Percentiles rank a stretch among this genome's conserved stretches.
phyloP scores from a whole-genome alignment of 352 stramenopile species.

The Salisapilia sapeloensis region DNA sequence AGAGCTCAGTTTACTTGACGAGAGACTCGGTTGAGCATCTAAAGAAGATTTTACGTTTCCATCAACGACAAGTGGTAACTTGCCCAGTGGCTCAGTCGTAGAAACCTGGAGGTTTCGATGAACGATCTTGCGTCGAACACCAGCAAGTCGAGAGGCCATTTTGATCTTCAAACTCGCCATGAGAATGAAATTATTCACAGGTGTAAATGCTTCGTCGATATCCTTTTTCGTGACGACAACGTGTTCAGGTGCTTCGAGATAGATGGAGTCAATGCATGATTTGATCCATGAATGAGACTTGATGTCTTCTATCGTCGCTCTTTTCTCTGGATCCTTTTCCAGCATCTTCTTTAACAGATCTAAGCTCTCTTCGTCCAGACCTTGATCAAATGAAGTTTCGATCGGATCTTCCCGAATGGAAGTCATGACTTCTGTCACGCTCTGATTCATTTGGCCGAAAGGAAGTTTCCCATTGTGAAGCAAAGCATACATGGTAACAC shows the following conservation, averaged over 20 bases:
- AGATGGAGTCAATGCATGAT: background rate
- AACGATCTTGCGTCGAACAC: constrained; percentile 7
- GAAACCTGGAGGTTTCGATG: background rate
- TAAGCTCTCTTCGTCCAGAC: constrained; percentile 26
- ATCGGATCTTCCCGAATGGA: constrained; percentile 44
- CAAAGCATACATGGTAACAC: constrained; percentile 62
- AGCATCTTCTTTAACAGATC: constrained; percentile 25
- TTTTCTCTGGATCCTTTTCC: constrained; percentile 30
- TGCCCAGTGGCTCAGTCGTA: no score
- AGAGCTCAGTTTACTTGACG: no score
- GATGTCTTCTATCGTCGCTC: constrained; percentile 37
- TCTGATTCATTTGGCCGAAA: constrained; percentile 36
- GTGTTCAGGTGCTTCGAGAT: background rate
- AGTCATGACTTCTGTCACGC: constrained; percentile 48
- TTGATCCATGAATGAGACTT: constrained; percentile 31
- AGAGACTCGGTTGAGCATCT: no score
- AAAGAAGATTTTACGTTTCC: constrained; percentile 20
- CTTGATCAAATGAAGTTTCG: no score
- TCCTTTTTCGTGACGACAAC: constrained; percentile 39
- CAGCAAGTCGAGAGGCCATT: constrained; percentile 31
- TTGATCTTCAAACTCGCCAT: constrained; percentile 56
- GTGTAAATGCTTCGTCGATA: constrained; percentile 59
- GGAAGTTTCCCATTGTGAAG: constrained; percentile 46
- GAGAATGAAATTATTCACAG: constrained; percentile 69
- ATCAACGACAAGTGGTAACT: no score